A percentile compares a stretch with the other conserved stretches of the same genome.
These are phyloP conservation scores for Obelidium mucronatum DNA, from an alignment of 192 early-diverging fungal genomes.

Conservation along the genomic window DNA sequence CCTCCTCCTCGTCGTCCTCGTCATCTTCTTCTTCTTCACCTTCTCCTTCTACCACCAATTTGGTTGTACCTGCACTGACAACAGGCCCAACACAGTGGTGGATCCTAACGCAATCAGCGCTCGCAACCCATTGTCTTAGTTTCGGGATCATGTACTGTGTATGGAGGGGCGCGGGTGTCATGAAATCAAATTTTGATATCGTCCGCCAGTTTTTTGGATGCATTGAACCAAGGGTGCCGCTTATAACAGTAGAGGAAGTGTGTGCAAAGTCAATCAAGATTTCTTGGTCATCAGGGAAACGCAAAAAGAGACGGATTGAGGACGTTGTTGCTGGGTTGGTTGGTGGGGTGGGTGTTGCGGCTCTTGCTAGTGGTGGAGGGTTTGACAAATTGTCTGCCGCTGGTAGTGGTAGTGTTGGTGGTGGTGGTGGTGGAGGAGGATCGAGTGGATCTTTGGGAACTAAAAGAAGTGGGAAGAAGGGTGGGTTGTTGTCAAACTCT, in stretches of 20 bases:
- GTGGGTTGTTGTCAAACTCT: no score
- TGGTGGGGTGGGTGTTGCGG: not conserved
- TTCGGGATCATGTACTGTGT: slow-evolving; percentile 39
- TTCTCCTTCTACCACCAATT: no score
- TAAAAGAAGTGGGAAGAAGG: no score
- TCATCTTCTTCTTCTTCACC: no score
- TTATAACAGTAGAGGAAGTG: slow-evolving; percentile 41
- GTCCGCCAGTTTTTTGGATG: slow-evolving; percentile 45
- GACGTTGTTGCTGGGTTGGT: not conserved
- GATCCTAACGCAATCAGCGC: slow-evolving; percentile 24
- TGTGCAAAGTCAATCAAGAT: slow-evolving; percentile 30
- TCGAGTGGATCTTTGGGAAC: no score
- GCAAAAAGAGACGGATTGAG: not conserved
- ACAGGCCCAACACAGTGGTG: not conserved
- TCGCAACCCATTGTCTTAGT: slow-evolving; percentile 49
- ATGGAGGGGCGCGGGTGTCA: slow-evolving; percentile 32
- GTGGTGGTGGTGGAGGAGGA: no score
- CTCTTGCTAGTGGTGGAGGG: not conserved
- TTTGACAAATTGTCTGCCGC: not conserved
- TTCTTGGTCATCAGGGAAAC: slow-evolving; percentile 40
- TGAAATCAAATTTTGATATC: slow-evolving; percentile 41
- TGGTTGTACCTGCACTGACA: not conserved
- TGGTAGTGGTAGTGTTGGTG: not conserved
- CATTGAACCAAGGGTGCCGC: slow-evolving; percentile 33
- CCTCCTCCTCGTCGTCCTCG: no score